These are phyloP conservation scores for Penicillium sp. DNA, from an alignment of 2,329 filamentous ascomycete species.

Conservation along the genomic window DNA sequence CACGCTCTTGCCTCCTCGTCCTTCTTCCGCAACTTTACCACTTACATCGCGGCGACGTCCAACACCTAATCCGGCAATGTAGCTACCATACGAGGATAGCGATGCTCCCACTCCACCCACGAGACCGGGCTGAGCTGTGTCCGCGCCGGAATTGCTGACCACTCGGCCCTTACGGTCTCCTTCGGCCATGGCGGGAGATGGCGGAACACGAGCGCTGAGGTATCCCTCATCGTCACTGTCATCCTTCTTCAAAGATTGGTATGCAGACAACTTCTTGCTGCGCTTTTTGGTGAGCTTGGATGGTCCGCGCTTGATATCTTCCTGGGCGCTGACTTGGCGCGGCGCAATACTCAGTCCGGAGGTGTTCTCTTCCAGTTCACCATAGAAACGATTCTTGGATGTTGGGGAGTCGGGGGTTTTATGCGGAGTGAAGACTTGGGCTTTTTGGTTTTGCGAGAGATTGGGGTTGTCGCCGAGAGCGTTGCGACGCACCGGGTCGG, in stretches of 20 bases:
- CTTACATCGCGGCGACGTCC: constrained; percentile 49
- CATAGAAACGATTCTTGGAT: constrained; percentile 42
- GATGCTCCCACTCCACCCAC: constrained; percentile 30
- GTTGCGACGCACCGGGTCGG: constrained; percentile 31
- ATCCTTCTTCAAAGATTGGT: constrained; percentile 36
- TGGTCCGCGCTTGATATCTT: constrained; percentile 26
- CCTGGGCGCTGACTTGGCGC: constrained; percentile 24
- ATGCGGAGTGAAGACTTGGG: constrained; percentile 20
- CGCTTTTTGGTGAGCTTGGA: constrained; percentile 34
- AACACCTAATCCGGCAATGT: constrained; percentile 45
- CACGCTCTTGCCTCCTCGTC: constrained; percentile 33
- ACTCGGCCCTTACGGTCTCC: constrained; percentile 45
- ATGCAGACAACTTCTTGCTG: constrained; percentile 34
- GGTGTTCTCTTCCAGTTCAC: constrained; percentile 32
- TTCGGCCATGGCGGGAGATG: constrained; percentile 21
- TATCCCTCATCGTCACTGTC: constrained; percentile 25
- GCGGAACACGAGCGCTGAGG: constrained; percentile 1
- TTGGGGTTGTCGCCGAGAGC: constrained; percentile 37
- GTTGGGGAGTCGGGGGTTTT: constrained; percentile 20
- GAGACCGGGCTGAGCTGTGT: constrained; percentile 27
- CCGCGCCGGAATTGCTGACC: constrained; percentile 45
- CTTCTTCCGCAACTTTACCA: constrained; percentile 49
- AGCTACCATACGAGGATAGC: constrained; percentile 42
- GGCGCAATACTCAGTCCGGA: constrained; percentile 16
- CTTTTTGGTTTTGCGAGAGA: constrained; percentile 29